Conservation (phyloP, 2,329 filamentous ascomycete species). For the Diaporthe citrichinensis region DNA sequence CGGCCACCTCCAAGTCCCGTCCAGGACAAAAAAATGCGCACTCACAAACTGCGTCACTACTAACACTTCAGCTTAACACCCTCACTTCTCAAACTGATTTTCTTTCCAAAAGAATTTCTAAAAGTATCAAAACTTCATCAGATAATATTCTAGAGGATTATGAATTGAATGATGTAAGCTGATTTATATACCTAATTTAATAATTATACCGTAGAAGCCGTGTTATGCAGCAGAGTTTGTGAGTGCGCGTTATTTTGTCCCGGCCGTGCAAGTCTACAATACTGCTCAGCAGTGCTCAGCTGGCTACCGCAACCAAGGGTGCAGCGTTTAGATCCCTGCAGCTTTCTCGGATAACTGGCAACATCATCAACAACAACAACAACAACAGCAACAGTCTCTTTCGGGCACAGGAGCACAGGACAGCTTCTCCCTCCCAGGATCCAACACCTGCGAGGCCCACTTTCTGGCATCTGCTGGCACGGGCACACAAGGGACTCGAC, state of each 20-base stretch:
- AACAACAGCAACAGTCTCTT: neutral
- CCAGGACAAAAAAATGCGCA: too few relatives aligned
- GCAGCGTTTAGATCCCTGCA: slow-evolving; percentile 25
- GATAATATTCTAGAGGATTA: too few relatives aligned
- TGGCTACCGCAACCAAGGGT: neutral
- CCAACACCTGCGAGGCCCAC: neutral
- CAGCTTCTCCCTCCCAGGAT: neutral
- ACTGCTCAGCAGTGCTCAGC: neutral
- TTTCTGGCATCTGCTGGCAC: neutral
- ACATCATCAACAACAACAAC: slow-evolving; percentile 4
- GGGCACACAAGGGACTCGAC: slow-evolving; percentile 1
- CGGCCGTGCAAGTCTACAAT: neutral
- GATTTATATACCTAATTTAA: too few relatives aligned
- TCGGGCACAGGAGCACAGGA: neutral
- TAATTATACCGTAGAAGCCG: too few relatives aligned
- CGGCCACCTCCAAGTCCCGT: neutral
- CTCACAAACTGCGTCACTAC: too few relatives aligned
- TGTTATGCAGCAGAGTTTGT: too few relatives aligned
- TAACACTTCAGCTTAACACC: too few relatives aligned
- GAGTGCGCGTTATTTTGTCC: too few relatives aligned
- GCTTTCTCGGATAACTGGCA: slow-evolving; percentile 16
- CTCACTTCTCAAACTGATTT: too few relatives aligned
- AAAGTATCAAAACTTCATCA: too few relatives aligned
- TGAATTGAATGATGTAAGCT: too few relatives aligned
- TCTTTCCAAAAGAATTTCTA: too few relatives aligned